Conservation (phyloP, 306 rosid species). For the Comarum palustre region DNA sequence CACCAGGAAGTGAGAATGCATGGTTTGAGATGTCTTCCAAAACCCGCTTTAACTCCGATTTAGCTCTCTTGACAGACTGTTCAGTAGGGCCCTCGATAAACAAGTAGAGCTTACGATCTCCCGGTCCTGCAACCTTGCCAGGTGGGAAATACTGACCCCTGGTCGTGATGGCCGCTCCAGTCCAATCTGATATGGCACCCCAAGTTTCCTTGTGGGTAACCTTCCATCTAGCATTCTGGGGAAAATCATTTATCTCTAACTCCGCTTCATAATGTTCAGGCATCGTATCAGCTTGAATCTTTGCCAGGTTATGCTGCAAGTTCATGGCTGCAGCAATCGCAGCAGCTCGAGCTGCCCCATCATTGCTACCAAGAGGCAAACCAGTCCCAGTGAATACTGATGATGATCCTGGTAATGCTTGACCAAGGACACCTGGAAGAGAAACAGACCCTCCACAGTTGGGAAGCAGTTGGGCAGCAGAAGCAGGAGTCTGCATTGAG, state of each 20-base stretch:
- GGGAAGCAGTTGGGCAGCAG: constrained; percentile 58
- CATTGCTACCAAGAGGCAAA: constrained; percentile 49
- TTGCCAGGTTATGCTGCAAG: constrained; percentile 77
- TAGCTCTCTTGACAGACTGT: constrained; percentile 87
- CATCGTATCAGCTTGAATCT: constrained; percentile 75
- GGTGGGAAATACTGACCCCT: constrained; percentile 90
- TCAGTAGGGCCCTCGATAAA: constrained; percentile 93
- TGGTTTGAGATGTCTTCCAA: constrained; percentile 81
- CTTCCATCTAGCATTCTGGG: constrained; percentile 93
- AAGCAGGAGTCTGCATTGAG: constrained; percentile 46
- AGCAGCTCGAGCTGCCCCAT: constrained; percentile 81
- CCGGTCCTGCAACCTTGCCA: constrained; percentile 78
- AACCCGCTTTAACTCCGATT: constrained; percentile 80
- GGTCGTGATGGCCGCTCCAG: constrained; percentile 95
- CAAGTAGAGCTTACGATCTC: constrained; percentile 88
- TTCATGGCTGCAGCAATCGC: constrained; percentile 73
- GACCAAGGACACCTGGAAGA: constrained; percentile 60
- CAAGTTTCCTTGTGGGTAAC: constrained; percentile 96
- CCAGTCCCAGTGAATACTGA: constrained; percentile 53
- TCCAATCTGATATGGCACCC: constrained; percentile 89
- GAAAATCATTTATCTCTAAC: constrained; percentile 89
- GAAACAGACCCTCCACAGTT: constrained; percentile 63
- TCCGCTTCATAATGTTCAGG: constrained; percentile 90
- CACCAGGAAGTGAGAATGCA: constrained; percentile 78
- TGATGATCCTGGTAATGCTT: constrained; percentile 38